Evolutionary conservation across 768 basidiomycete species (phyloP).

Genomic region (Tulasnella sp.): DNA sequence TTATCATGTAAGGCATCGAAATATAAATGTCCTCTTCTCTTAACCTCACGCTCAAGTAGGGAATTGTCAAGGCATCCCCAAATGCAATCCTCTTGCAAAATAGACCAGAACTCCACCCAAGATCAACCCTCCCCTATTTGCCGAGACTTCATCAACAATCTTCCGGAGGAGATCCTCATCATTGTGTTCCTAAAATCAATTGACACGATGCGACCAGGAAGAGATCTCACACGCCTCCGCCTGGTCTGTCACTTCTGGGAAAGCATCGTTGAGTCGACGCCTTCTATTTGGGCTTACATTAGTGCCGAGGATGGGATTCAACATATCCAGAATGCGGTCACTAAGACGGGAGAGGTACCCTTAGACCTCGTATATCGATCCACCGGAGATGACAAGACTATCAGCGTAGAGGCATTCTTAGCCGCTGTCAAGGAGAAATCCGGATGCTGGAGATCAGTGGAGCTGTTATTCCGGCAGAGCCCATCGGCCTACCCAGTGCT

Average conservation of each 20-base stretch:
- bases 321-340: background rate
- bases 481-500: background rate
- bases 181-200: too few species aligned
- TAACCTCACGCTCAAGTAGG: too few species aligned
- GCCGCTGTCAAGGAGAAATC: background rate
- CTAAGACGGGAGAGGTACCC: background rate
- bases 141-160: background rate
- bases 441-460: background rate
- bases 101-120: too few species aligned
- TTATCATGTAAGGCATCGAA: too few species aligned
- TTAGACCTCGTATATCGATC: background rate
- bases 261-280: background rate
- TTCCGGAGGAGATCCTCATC: too few species aligned
- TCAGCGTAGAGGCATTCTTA: background rate
- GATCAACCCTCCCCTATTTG: background rate
- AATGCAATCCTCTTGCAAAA: too few species aligned
- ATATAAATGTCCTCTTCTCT: too few species aligned
- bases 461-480: background rate
- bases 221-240: background rate
- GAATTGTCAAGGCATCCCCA: too few species aligned
- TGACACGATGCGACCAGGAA: too few species aligned
- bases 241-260: background rate
- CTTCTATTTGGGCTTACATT: background rate
- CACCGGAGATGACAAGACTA: background rate
- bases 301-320: background rate